Percentiles rank a stretch among this genome's conserved stretches.
Conservation (phyloP, 352 stramenopile species). For the Blastocystis sp. region DNA sequence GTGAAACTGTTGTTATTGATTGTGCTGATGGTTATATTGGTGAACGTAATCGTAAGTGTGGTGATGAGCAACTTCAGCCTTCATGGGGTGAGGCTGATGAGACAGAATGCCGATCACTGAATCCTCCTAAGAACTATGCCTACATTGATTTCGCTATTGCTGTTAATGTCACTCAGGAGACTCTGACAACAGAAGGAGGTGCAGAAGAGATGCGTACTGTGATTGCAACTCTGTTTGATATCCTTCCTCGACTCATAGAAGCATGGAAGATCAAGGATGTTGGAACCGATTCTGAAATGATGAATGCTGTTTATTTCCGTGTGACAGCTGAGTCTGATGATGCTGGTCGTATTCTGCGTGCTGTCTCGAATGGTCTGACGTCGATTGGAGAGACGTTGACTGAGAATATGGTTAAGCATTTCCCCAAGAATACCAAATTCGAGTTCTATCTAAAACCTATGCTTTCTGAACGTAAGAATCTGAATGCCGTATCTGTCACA, state of each 20-base stretch:
- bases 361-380: neutral
- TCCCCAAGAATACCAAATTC: neutral
- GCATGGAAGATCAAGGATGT: neutral
- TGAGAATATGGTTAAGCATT: neutral
- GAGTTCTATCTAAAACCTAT: neutral
- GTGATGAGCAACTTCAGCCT: neutral
- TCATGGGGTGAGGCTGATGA: neutral
- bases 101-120: neutral
- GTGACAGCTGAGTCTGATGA: neutral
- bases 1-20: neutral
- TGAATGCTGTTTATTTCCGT: slow-evolving; percentile 1
- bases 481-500: neutral
- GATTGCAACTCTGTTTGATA: neutral
- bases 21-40: slow-evolving; percentile 32
- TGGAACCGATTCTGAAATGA: neutral
- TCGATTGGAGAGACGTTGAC: neutral
- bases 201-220: neutral
- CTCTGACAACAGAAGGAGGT: neutral
- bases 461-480: neutral
- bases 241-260: neutral
- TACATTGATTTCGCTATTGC: neutral
- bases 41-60: neutral
- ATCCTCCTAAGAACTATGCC: neutral
- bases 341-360: neutral
- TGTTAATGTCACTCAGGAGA: neutral